These are phyloP conservation scores for Millerozyma miso DNA, from an alignment of 805 yeast species.

Conservation along the genomic window DNA sequence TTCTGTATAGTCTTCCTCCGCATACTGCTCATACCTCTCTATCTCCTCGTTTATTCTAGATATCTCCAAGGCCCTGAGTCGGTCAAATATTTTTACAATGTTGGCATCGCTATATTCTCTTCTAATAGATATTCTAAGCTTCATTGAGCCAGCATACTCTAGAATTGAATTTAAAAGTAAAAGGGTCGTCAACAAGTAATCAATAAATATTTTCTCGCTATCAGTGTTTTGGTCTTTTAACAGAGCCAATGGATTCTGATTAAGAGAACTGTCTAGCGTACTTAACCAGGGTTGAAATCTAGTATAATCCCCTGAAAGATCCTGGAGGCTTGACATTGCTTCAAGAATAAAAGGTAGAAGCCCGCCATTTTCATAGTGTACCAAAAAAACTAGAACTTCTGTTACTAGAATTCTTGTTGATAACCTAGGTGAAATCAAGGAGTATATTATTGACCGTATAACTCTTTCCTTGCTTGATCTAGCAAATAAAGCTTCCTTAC, in stretches of 20 bases:
- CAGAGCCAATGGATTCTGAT: constrained; percentile 19
- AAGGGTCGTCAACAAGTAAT: constrained; percentile 34
- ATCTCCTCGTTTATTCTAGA: constrained; percentile 32
- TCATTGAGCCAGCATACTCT: constrained; percentile 21
- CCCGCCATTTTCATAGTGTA: constrained; percentile 22
- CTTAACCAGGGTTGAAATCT: constrained; percentile 40
- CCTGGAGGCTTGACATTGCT: constrained; percentile 30
- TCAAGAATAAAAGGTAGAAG: constrained; percentile 25
- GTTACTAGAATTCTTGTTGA: constrained; percentile 39
- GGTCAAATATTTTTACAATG: constrained; percentile 31
- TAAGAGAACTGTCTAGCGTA: constrained; percentile 31
- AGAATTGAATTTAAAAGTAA: constrained; percentile 32
- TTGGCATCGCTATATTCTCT: constrained; percentile 35
- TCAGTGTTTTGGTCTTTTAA: constrained; percentile 7
- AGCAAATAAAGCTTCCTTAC: constrained; percentile 5
- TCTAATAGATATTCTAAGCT: constrained; percentile 26
- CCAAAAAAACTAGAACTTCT: constrained; percentile 37
- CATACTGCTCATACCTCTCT: constrained; percentile 33
- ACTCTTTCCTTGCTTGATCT: constrained; percentile 24
- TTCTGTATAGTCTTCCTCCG: constrained; percentile 36
- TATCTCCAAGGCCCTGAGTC: constrained; percentile 26
- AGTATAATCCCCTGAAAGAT: constrained; percentile 29
- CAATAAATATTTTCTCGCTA: constrained; percentile 17
- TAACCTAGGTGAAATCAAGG: constrained; percentile 37
- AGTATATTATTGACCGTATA: constrained; percentile 33